Evolutionary conservation across 441 rosid genomes (phyloP).

Genomic region (Brassica balearica): DNA sequence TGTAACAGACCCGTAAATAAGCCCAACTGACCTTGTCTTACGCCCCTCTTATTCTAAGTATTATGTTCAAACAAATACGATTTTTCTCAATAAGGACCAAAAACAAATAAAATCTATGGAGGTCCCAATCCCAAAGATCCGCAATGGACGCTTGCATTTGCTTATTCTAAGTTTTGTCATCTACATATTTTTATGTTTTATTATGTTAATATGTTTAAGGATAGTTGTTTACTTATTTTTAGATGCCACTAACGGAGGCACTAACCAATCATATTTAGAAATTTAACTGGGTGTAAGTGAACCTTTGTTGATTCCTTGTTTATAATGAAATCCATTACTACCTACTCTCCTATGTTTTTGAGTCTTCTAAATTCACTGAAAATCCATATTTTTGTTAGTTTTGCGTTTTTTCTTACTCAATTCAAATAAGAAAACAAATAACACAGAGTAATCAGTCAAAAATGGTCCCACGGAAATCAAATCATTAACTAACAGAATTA

Average conservation of each 20-base stretch:
- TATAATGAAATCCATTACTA: neutral
- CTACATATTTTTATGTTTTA: neutral
- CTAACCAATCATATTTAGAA: slow-evolving; percentile 27
- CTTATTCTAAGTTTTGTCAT: slow-evolving; percentile 26
- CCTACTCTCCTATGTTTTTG: neutral
- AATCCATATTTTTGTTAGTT: neutral
- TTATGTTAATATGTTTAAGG: neutral
- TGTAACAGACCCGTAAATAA: neutral
- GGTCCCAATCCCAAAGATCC: slow-evolving; percentile 42
- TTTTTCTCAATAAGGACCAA: slow-evolving; percentile 8
- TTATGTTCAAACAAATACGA: slow-evolving; percentile 9
- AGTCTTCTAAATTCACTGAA: slow-evolving; percentile 5
- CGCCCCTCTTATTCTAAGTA: neutral
- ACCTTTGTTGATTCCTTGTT: neutral
- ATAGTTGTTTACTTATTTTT: slow-evolving; percentile 4
- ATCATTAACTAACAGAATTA: slow-evolving; percentile 20
- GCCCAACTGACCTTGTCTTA: neutral
- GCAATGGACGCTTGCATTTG: slow-evolving; percentile 36
- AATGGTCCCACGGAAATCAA: slow-evolving; percentile 29
- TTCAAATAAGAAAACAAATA: neutral
- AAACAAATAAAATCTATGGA: slow-evolving; percentile 39
- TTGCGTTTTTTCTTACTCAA: neutral
- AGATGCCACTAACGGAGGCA: slow-evolving; percentile 19
- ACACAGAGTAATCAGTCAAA: neutral
- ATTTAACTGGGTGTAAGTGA: slow-evolving; percentile 8